phyloP scores from a whole-genome alignment of 2,329 filamentous ascomycete species.

The Cryphonectria carpinicola region DNA sequence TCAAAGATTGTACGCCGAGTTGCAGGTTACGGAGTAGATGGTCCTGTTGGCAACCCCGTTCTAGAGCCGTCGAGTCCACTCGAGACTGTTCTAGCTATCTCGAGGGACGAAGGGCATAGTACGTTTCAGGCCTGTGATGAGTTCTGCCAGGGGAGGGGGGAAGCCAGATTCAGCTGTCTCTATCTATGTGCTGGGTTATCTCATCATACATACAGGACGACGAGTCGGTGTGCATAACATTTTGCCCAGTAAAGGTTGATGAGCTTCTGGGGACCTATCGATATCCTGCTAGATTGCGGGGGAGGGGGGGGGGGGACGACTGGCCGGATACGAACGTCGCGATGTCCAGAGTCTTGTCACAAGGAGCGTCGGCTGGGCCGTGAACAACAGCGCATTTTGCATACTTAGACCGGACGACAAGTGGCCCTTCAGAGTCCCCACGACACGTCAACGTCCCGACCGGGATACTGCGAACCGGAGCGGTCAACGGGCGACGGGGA shows the following conservation, averaged over 20 bases:
- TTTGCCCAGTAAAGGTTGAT: neutral
- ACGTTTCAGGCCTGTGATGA: neutral
- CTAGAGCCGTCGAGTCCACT: neutral
- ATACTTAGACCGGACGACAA: neutral
- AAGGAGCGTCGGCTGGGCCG: neutral
- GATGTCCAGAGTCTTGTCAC: neutral
- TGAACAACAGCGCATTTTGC: neutral
- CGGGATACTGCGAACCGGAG: neutral
- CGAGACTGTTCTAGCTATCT: neutral
- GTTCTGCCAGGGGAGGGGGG: neutral
- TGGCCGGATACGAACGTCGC: neutral
- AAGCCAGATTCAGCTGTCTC: neutral
- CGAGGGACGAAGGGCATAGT: neutral
- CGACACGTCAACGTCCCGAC: constrained; percentile 8
- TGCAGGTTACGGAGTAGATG: neutral
- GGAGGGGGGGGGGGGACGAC: no score
- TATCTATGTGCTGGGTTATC: neutral
- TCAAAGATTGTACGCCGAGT: neutral
- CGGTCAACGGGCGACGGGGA: neutral
- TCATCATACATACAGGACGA: neutral
- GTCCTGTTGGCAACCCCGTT: neutral
- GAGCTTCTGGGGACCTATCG: constrained; percentile 2
- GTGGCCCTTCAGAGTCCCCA: neutral
- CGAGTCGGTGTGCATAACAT: constrained; percentile 8
- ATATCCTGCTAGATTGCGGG: neutral